Evolutionary conservation across 371 early-diverging fungal genomes (phyloP), one percentile per base, ranked within the genome.

Genomic region (Mortierella sp.): DNA sequence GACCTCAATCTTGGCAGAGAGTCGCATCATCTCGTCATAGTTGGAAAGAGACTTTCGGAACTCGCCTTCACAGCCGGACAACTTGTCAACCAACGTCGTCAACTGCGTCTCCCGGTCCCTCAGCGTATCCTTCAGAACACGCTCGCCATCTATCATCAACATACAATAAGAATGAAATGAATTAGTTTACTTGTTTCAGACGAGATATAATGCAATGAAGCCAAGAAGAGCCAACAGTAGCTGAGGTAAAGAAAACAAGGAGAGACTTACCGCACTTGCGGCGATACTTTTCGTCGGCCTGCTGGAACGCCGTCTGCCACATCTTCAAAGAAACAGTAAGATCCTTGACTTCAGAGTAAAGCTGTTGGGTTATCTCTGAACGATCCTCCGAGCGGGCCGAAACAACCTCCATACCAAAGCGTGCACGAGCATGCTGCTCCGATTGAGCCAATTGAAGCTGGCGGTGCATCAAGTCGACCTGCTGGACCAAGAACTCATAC

Each of bases 401-500:
- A 16, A 32, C 43, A 18, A 65, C 38, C 27, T 32, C 49, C 75
- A 54, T 71, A 5, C 41, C 43, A 51, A 51, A 32, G 35, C 71
- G n/a, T 27, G 76, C 48, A 24, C 71, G 71, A 46, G 54, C 58
- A 55, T 71, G 63, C 38, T 51, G 68, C 43, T 55, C 74, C 24
- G 74, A 74, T 24, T 68, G 76, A 2, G 70, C 76, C 35, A 63
- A 7, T 70, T 80, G 80, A 21, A 80, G 65, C 27, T 80, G 81
- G 14, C 76, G 81, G 68, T 80, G 81, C 81, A 80, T 80, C 27
- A 72, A 55, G 29, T 80, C 81, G 38, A 80, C 72, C 14, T 80
- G 81, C 38, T 76, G 76, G 10, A 76, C 81, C 73, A 80, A 46
- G 54, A 80, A 80, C 70, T 80, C 81, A 46, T 80, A 80, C 43